These are phyloP conservation scores for Entonaema liquescens DNA, from an alignment of 495 filamentous ascomycete species.

Conservation along the genomic window DNA sequence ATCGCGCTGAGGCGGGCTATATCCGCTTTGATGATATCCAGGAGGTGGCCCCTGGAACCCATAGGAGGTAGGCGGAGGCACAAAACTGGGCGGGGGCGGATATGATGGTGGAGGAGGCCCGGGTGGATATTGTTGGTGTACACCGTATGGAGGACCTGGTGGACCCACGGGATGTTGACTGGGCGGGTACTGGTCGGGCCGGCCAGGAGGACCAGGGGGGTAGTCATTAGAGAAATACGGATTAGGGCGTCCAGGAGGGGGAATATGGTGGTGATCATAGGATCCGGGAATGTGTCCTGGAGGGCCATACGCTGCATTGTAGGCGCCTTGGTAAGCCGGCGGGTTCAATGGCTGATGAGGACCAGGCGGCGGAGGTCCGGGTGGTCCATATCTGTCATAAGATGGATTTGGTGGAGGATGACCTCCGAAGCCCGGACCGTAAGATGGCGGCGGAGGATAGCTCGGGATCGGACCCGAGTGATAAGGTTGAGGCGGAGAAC, in stretches of 20 bases:
- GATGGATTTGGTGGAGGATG: conserved; percentile 36
- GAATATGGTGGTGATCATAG: conserved; percentile 29
- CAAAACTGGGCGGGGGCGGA: conserved; percentile 36
- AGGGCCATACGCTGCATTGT: conserved; percentile 34
- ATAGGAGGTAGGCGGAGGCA: conserved; percentile 33
- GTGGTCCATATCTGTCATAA: conserved; percentile 37
- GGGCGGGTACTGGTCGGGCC: conserved; percentile 24
- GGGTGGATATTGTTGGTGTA: conserved; percentile 34
- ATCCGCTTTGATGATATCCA: conserved; percentile 44
- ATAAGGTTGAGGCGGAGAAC: conserved; percentile 45
- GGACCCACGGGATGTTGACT: conserved; percentile 17
- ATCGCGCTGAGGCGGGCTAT: conserved; percentile 33
- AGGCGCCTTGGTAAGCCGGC: conserved; percentile 44
- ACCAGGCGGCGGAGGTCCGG: conserved; percentile 37
- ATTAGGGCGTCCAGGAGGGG: conserved; percentile 26
- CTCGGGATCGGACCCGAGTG: conserved; percentile 44
- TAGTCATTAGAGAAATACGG: conserved; percentile 26
- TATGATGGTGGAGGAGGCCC: conserved; percentile 32
- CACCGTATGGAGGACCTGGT: conserved; percentile 26
- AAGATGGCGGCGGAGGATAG: conserved; percentile 40
- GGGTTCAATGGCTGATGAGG: conserved; percentile 45
- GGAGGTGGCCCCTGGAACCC: conserved; percentile 46
- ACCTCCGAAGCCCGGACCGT: conserved; percentile 35
- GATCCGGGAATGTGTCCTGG: conserved; percentile 29
- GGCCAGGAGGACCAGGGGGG: conserved; percentile 18